Base-by-base conservation (phyloP, 2,329 filamentous ascomycete species). In the Leptographium lundbergii region DNA sequence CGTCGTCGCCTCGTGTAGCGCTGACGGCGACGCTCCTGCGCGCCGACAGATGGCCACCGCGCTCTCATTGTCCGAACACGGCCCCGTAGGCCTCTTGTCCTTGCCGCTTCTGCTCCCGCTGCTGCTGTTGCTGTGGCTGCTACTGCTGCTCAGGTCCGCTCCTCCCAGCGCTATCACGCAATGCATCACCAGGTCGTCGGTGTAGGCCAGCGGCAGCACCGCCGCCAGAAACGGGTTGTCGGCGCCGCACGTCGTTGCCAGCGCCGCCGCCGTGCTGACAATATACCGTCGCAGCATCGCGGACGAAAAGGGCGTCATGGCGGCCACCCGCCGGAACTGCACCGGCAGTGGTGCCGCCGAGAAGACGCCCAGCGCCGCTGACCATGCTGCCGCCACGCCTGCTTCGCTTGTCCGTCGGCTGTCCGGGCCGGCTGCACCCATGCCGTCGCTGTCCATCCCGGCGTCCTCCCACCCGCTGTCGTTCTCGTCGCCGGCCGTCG, bases 101-200 rank as follows among this genome's bases (percentile, higher is more conserved):
- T 27, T 50, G 11, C 24, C 19, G 2, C 39, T 19, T 17, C 14
- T 42, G 39, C 39, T 19, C 13, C 39, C 14, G 39, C 17, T 42
- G 13, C 39, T 14, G 39, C 39, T 14, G 34, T 14, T 14, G 24
- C 34, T 29, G 13, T 6, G 14, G 22, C 9, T 3, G 29, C 55
- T 19, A 25, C 32, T n/a, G 36, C 51, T 58, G 39, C 50, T 47
- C 11, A 63, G 29, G 24, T 63, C 59, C 9, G 59, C 59, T 14
- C 63, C 65, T 47, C 63, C 60, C 6, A 65, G 59, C 34, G 63
- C 62, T 9, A 64, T 50, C 9, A 66, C 47, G 58, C 61, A 62
- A 59, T 66, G 65, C 65, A 66, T 64, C n/a, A 66, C 60, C 32
- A 66, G 62, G 52, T 66, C 63, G 61, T 66, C 64, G 47, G 57